These are phyloP conservation scores for Aurifilum marmelostoma DNA, from an alignment of 2,329 filamentous ascomycete species.

Conservation along the genomic window DNA sequence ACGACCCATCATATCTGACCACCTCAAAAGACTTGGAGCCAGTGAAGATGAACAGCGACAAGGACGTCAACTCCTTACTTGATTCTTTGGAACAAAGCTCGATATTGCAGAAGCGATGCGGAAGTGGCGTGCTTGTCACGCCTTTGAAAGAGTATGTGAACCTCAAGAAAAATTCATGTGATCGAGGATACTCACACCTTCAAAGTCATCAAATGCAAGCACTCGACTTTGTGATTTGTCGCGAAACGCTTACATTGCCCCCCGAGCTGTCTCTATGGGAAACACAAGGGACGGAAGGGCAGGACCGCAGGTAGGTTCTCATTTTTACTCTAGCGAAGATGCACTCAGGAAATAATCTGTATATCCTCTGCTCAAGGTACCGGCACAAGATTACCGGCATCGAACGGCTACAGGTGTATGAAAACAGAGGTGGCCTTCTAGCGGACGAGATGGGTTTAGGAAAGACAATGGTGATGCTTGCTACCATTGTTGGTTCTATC, in stretches of 20 bases:
- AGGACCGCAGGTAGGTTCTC: neutral
- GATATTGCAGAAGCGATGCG: neutral
- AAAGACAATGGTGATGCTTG: conserved; percentile 33
- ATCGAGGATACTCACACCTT: neutral
- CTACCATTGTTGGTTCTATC: conserved; percentile 29
- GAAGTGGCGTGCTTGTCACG: neutral
- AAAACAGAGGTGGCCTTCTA: conserved; percentile 32
- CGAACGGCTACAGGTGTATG: conserved; percentile 16
- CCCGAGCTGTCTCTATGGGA: neutral
- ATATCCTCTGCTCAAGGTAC: neutral
- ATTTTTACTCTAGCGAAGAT: too few species aligned
- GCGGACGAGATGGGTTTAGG: conserved; percentile 34
- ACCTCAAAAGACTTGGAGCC: neutral
- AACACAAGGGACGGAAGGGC: neutral
- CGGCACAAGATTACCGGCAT: conserved; percentile 12
- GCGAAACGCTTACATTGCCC: neutral
- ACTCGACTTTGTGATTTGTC: conserved; percentile 1
- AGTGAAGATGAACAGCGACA: neutral
- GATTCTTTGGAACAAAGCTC: neutral
- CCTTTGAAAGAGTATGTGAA: neutral
- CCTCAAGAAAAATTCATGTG: neutral
- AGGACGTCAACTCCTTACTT: neutral
- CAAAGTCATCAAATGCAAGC: conserved; percentile 1
- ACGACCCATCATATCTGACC: neutral
- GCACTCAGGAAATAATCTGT: too few species aligned